Conservation (phyloP, 2,329 filamentous ascomycete genomes). For the Orbilia brochopaga region DNA sequence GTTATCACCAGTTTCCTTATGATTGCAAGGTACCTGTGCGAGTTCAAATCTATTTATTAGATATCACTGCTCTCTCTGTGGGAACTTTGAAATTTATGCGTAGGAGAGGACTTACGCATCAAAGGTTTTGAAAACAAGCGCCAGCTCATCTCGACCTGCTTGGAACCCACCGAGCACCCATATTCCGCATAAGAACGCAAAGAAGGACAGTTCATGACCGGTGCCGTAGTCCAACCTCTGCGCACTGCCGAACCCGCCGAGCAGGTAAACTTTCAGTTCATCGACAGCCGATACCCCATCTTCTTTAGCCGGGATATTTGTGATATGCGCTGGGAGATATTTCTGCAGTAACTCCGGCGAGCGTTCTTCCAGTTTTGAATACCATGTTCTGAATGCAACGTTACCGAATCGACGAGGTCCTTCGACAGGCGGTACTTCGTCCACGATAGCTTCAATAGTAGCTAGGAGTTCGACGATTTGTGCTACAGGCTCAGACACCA, state of each 20-base stretch:
- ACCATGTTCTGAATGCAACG: constrained; percentile 85
- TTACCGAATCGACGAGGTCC: constrained; percentile 93
- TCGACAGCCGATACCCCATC: constrained; percentile 62
- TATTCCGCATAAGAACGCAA: constrained; percentile 85
- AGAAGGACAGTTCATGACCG: constrained; percentile 91
- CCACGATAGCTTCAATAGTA: constrained; percentile 70
- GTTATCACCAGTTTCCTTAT: constrained; percentile 82
- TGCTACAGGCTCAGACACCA: constrained; percentile 66
- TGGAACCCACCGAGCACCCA: constrained; percentile 88
- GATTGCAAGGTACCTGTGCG: constrained; percentile 74
- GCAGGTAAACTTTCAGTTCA: constrained; percentile 78
- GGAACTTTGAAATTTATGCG: not conserved
- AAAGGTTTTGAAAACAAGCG: constrained; percentile 59
- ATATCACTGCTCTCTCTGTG: not conserved
- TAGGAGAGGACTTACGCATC: constrained; percentile 71
- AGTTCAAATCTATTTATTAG: constrained; percentile 19
- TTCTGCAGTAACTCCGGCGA: constrained; percentile 64
- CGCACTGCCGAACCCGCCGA: constrained; percentile 84
- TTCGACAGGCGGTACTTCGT: constrained; percentile 79
- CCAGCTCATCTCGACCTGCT: constrained; percentile 59
- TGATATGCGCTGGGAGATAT: constrained; percentile 63
- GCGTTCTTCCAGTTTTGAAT: constrained; percentile 67
- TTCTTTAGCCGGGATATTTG: constrained; percentile 51
- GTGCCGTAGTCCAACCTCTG: constrained; percentile 94
- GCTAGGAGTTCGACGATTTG: constrained; percentile 71